Base-by-base conservation (phyloP, 805 yeast species). In the Pichia eremophila region DNA sequence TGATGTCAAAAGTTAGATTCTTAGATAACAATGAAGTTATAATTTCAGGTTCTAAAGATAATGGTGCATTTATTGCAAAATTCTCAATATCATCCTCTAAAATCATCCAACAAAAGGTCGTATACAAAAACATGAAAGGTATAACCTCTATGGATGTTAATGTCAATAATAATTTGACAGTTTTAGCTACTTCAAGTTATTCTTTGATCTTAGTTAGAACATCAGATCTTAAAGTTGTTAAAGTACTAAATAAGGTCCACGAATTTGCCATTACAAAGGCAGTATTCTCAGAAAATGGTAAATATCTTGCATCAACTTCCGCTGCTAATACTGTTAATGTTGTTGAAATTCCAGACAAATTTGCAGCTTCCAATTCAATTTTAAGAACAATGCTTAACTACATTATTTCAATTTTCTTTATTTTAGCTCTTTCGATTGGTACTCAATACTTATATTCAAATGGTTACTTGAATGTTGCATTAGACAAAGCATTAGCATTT, bases 311-410 rank as follows among this genome's bases (percentile, higher is more conserved):
- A 3, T 75, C 87, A 22, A 82, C 79, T 0, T 82, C 91, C 34
- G 95, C 90, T 1, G 85, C 93, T 3, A 81, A 83, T 51, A 73
- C 87, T 1, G 75, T 88, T 29, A 78, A 74, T 54, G 78, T 87
- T 9, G 65, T 81, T 48, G 71, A 69, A 48, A 62, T 87, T 19
- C 90, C 93, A 4, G 66, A 63, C 25, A 72, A 71, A 22, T 70
- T 70, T 50, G 65, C 74, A 1, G 59, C 59, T 5, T 68, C 77
- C 8, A 66, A 63, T 47, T 71, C 77, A 8, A 50, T 61, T 9
- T 43, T 61, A 29, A 39, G 56, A 15, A 54, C 65, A 3, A 39
- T 63, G 12, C 46, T 65, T 34, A 62, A 62, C 36, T 46, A 58
- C 34, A 15, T 65, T 1, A 27, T 62, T 4, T 58, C 63, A 0